Evolutionary conservation across 306 rosid genomes (phyloP).

Genomic region (Dryas octopetala): DNA sequence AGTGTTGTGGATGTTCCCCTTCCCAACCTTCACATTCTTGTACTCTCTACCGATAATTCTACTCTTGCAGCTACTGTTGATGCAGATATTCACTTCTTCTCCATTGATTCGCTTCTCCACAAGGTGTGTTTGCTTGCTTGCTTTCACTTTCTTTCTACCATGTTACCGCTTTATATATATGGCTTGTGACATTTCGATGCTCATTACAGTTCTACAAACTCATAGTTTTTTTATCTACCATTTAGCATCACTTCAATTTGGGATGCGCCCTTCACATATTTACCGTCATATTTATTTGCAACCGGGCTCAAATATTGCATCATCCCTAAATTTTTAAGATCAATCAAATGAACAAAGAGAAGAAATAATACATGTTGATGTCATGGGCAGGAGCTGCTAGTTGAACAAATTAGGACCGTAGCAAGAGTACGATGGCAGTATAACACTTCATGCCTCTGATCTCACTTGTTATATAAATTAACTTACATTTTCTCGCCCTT

Average conservation of each 20-base stretch:
- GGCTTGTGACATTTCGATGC: neutral
- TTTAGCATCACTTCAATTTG: neutral
- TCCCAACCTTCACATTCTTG: conserved; percentile 57
- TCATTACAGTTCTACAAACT: no score
- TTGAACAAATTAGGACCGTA: neutral
- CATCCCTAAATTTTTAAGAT: neutral
- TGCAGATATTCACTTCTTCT: conserved; percentile 47
- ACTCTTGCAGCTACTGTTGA: conserved; percentile 58
- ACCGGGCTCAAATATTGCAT: neutral
- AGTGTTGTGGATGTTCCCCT: conserved; percentile 60
- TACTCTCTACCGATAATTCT: conserved; percentile 62
- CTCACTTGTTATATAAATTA: neutral
- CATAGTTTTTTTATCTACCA: no score
- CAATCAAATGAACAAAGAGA: neutral
- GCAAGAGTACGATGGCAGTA: neutral
- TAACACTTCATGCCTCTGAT: neutral
- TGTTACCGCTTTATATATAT: neutral
- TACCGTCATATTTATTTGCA: no score
- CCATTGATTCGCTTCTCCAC: conserved; percentile 42
- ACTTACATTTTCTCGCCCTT: neutral
- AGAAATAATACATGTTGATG: neutral
- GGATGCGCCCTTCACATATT: neutral
- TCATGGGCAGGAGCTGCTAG: neutral
- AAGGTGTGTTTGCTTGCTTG: conserved; percentile 38
- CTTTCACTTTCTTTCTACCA: neutral